Evolutionary conservation across 1,284 basidiomycete species (phyloP).

Genomic region (Leccinum griseonigrum): DNA sequence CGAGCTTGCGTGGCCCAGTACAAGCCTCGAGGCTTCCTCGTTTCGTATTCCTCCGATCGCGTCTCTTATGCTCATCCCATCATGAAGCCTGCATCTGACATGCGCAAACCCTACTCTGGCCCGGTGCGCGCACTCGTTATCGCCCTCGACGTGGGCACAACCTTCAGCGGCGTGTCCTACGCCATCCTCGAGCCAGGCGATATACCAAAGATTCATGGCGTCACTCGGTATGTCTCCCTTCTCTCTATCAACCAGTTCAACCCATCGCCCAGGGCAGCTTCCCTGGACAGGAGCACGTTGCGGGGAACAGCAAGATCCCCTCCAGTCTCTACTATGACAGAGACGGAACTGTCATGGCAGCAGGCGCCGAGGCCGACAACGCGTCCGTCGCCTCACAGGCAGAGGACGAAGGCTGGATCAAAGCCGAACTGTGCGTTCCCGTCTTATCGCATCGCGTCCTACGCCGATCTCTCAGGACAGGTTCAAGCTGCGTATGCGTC

Average conservation of each 20-base stretch:
- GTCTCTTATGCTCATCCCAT: not conserved
- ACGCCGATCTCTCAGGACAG: slow-evolving; percentile 34
- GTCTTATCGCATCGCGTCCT: not conserved
- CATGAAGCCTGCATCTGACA: not conserved
- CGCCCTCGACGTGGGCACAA: slow-evolving; percentile 74
- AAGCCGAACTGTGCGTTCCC: slow-evolving; percentile 61
- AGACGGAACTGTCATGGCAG: slow-evolving; percentile 59
- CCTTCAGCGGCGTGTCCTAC: slow-evolving; percentile 74
- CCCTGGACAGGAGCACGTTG: slow-evolving; percentile 78
- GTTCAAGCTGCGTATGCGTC: slow-evolving; percentile 75
- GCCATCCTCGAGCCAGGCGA: slow-evolving; percentile 72
- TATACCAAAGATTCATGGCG: slow-evolving; percentile 1
- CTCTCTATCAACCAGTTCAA: not conserved
- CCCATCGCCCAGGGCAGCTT: slow-evolving; percentile 44
- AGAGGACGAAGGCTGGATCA: slow-evolving; percentile 73
- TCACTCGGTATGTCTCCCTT: not conserved
- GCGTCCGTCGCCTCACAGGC: slow-evolving; percentile 32
- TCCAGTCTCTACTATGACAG: slow-evolving; percentile 70
- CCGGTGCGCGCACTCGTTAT: slow-evolving; percentile 27
- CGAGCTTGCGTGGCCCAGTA: slow-evolving; percentile 22
- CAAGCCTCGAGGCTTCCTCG: slow-evolving; percentile 14
- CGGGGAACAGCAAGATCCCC: slow-evolving; percentile 80
- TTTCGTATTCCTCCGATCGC: slow-evolving; percentile 11
- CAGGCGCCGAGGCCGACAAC: slow-evolving; percentile 57
- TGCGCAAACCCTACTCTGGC: not conserved